A percentile compares a stretch with the other conserved stretches of the same genome.
Evolutionary conservation across 2,329 filamentous ascomycete genomes (phyloP).

Genomic region (Aspergillus chevalieri): DNA sequence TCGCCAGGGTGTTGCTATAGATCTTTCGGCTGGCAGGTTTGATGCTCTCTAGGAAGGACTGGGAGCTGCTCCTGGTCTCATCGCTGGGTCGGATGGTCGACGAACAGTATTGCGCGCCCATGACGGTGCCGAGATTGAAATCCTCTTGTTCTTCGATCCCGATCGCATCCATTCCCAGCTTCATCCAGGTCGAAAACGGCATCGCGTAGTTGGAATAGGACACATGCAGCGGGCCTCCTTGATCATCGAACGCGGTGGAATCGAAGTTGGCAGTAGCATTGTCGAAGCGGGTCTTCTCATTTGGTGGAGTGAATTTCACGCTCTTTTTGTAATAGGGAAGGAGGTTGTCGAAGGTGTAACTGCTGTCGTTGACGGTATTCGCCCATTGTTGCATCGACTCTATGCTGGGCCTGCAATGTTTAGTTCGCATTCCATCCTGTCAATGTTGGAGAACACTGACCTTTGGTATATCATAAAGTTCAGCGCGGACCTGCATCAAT

Average conservation of each 20-base stretch:
- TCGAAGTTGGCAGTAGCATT: conserved; percentile 21
- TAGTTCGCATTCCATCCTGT: neutral
- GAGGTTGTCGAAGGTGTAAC: conserved; percentile 21
- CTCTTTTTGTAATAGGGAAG: conserved; percentile 23
- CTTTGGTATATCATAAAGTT: conserved; percentile 28
- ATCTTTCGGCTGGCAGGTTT: conserved; percentile 31
- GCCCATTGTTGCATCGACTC: conserved; percentile 24
- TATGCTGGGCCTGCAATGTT: conserved; percentile 10
- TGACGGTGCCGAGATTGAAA: conserved; percentile 39
- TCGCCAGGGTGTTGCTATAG: conserved; percentile 39
- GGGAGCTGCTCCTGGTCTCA: conserved; percentile 23
- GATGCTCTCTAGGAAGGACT: conserved; percentile 29
- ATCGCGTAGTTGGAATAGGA: conserved; percentile 38
- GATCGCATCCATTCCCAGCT: conserved; percentile 34
- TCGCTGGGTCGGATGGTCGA: conserved; percentile 22
- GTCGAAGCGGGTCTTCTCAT: conserved; percentile 11
- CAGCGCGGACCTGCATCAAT: conserved; percentile 15
- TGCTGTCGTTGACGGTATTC: conserved; percentile 19
- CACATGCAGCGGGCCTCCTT: conserved; percentile 35
- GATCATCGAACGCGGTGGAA: conserved; percentile 19
- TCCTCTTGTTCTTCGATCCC: conserved; percentile 33
- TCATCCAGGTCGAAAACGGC: conserved; percentile 37
- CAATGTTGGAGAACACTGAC: conserved; percentile 1
- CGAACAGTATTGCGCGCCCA: conserved; percentile 36
- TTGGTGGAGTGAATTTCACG: conserved; percentile 20